phyloP scores from a whole-genome alignment of 225 moss, liverwort and hornwort genomes.

The Straminergon stramineum region DNA sequence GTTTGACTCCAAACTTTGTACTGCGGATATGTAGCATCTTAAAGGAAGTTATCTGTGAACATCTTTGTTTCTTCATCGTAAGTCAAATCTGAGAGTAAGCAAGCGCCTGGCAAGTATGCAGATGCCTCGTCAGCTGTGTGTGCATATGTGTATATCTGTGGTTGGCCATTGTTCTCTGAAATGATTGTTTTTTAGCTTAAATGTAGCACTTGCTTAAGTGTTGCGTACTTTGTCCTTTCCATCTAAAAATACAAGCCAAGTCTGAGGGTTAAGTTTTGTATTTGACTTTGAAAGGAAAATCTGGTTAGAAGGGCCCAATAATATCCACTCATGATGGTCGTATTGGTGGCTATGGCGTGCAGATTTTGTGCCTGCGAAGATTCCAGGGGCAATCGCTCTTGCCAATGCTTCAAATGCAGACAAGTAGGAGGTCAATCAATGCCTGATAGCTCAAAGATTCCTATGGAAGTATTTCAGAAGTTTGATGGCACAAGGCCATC shows the following conservation, averaged over 20 bases:
- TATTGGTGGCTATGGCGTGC: constrained; percentile 2
- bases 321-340: background rate
- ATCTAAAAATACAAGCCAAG: background rate
- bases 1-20: background rate
- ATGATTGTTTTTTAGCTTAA: background rate
- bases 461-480: background rate
- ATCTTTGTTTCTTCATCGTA: background rate
- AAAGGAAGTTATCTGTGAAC: background rate
- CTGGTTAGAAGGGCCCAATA: background rate
- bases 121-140: background rate
- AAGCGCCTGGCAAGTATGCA: background rate
- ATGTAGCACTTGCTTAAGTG: background rate
- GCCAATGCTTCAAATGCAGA: constrained; percentile 15
- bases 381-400: constrained; percentile 31
- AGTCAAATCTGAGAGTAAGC: background rate
- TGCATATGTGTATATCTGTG: background rate
- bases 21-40: background rate
- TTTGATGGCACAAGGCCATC: background rate
- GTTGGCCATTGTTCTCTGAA: background rate
- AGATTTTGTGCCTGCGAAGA: constrained; percentile 44
- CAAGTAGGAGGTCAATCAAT: background rate
- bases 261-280: background rate
- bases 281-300: background rate
- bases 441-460: background rate
- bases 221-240: background rate